phyloP scores from a whole-genome alignment of 805 yeast genomes.

The Nakazawaea molendinolei region DNA sequence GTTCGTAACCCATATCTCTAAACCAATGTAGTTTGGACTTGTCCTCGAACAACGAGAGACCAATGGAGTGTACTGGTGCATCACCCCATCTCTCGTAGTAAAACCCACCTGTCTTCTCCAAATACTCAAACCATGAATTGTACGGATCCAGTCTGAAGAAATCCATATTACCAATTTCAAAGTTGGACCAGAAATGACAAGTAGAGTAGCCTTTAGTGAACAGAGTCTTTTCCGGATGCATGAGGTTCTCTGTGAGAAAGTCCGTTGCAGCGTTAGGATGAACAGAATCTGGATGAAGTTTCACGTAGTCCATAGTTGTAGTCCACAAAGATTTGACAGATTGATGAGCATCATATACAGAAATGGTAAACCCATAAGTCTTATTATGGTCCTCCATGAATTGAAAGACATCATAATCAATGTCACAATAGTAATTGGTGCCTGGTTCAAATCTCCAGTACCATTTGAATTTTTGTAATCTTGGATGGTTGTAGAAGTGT shows the following conservation, averaged over 20 bases:
- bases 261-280: conserved; percentile 47
- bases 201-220: conserved; percentile 40
- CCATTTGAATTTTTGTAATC: conserved; percentile 53
- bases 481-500: conserved; percentile 56
- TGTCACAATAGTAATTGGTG: conserved; percentile 58
- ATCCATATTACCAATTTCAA: conserved; percentile 81
- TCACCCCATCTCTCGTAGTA: conserved; percentile 94
- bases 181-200: conserved; percentile 90
- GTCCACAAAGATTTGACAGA: conserved; percentile 64
- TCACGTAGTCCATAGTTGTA: conserved; percentile 53
- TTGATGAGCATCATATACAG: conserved; percentile 63
- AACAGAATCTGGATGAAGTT: conserved; percentile 49
- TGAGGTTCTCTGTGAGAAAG: conserved; percentile 45
- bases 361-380: conserved; percentile 67
- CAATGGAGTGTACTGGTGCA: conserved; percentile 83
- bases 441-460: conserved; percentile 82
- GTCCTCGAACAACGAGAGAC: conserved; percentile 65
- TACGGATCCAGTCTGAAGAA: conserved; percentile 62
- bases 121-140: conserved; percentile 49
- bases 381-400: conserved; percentile 63
- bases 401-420: conserved; percentile 73
- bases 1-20: conserved; percentile 74
- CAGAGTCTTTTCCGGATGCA: conserved; percentile 38
- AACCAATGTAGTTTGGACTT: conserved; percentile 75
- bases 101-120: conserved; percentile 72